Conservation (phyloP, 1,284 basidiomycete species). For the Trametes polyzona region DNA sequence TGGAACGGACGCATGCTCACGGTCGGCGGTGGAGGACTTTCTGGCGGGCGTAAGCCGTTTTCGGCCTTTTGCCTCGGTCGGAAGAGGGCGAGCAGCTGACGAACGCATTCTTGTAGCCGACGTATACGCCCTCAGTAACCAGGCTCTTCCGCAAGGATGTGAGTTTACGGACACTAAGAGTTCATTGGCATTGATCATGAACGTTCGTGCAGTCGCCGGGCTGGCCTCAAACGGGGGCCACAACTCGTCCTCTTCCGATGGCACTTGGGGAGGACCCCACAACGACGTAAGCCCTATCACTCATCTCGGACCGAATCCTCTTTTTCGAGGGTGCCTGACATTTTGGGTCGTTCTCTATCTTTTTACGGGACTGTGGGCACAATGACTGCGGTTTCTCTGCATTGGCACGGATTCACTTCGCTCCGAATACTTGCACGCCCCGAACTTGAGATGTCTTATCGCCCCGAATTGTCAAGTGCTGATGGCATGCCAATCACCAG, state of each 20-base stretch:
- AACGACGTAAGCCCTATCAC: not conserved
- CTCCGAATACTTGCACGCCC: too few species aligned
- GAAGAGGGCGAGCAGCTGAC: not conserved
- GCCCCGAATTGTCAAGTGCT: not conserved
- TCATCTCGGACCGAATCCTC: too few species aligned
- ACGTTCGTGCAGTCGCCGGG: not conserved
- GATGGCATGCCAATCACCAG: not conserved
- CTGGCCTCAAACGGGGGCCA: not conserved
- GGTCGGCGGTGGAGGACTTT: conserved; percentile 26
- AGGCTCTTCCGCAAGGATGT: conserved; percentile 22
- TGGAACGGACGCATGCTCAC: conserved; percentile 30
- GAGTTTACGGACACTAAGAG: not conserved
- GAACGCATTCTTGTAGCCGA: conserved; percentile 8
- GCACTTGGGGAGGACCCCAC: not conserved
- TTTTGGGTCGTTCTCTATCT: too few species aligned
- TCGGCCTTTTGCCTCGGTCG: not conserved
- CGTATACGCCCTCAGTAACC: conserved; percentile 20
- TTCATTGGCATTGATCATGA: not conserved
- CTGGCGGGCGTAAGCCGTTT: conserved; percentile 14
- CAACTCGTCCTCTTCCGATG: not conserved
- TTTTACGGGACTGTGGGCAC: too few species aligned
- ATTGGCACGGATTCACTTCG: too few species aligned
- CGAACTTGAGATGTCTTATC: too few species aligned
- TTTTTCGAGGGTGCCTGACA: too few species aligned
- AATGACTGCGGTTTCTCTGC: too few species aligned